Percentiles rank a stretch among this genome's conserved stretches.
These are phyloP conservation scores for Aspergillus ochraceus DNA, from an alignment of 2,329 filamentous ascomycete genomes.

Conservation along the genomic window DNA sequence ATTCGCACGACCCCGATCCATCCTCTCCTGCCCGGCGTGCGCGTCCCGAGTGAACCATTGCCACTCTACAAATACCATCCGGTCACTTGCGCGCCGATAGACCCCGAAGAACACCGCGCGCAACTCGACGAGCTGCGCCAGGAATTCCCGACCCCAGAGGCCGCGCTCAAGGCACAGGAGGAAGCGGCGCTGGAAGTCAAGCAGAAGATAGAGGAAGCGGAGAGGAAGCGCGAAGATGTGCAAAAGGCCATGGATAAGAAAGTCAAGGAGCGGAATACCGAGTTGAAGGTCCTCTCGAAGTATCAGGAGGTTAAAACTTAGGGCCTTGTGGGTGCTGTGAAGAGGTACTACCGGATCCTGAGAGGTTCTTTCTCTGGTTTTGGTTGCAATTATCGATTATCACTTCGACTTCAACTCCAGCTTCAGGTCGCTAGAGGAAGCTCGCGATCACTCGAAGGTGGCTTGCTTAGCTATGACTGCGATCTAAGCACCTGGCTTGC, in stretches of 20 bases:
- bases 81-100: conserved; percentile 38
- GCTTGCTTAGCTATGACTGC: too few relatives aligned
- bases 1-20: conserved; percentile 42
- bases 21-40: conserved; percentile 38
- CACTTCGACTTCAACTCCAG: too few relatives aligned
- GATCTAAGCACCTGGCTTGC: too few relatives aligned
- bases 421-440: too few relatives aligned
- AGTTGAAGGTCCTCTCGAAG: conserved; percentile 44
- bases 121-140: conserved; percentile 38
- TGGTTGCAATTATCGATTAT: neutral
- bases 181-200: conserved; percentile 39
- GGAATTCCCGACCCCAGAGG: conserved; percentile 37
- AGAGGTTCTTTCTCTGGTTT: neutral
- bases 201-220: conserved; percentile 36
- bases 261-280: conserved; percentile 42
- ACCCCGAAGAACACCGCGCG: conserved; percentile 27
- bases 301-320: conserved; percentile 40
- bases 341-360: neutral
- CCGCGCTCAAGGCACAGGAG: conserved; percentile 39
- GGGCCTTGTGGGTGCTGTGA: conserved; percentile 12
- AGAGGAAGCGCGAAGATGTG: conserved; percentile 39
- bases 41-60: conserved; percentile 37
- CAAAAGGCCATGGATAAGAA: conserved; percentile 45
- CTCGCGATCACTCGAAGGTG: too few relatives aligned
- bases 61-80: conserved; percentile 39